phyloP scores from a whole-genome alignment of 208 protist species.

The Crithidia fasciculata region DNA sequence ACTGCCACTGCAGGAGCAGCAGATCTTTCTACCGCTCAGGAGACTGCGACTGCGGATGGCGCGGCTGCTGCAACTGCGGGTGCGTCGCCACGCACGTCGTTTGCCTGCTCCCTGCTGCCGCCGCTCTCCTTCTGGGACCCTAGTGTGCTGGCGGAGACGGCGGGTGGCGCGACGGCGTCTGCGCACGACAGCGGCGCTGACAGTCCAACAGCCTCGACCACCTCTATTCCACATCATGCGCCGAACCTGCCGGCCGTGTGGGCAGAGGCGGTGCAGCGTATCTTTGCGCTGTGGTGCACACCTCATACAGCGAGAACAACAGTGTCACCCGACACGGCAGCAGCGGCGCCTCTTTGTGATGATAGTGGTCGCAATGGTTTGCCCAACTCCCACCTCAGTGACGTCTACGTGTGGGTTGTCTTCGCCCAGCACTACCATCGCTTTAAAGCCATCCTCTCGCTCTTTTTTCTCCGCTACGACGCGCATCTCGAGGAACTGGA shows the following conservation, averaged over 20 bases:
- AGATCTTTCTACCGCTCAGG: not conserved
- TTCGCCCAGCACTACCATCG: constrained; percentile 64
- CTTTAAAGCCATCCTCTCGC: constrained; percentile 53
- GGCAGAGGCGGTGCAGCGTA: constrained; percentile 25
- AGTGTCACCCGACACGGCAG: not conserved
- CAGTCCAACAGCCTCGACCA: not conserved
- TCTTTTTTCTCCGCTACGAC: constrained; percentile 44
- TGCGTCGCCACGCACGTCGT: constrained; percentile 1
- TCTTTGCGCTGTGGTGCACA: constrained; percentile 28
- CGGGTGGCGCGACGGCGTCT: not conserved
- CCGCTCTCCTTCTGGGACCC: constrained; percentile 30
- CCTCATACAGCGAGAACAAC: not conserved
- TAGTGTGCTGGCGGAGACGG: not conserved
- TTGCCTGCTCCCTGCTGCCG: constrained; percentile 22
- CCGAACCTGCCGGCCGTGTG: constrained; percentile 25
- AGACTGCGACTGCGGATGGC: not conserved
- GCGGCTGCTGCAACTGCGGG: not conserved
- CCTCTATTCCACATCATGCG: constrained; percentile 1
- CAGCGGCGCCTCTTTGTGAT: not conserved
- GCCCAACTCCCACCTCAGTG: not conserved
- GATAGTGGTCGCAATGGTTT: not conserved
- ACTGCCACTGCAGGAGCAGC: not conserved
- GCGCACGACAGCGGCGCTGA: not conserved
- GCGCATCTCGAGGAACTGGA: constrained; percentile 27
- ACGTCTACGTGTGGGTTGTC: constrained; percentile 25